Conservation (phyloP, 441 rosid species). For the Rhodomyrtus psidioides region DNA sequence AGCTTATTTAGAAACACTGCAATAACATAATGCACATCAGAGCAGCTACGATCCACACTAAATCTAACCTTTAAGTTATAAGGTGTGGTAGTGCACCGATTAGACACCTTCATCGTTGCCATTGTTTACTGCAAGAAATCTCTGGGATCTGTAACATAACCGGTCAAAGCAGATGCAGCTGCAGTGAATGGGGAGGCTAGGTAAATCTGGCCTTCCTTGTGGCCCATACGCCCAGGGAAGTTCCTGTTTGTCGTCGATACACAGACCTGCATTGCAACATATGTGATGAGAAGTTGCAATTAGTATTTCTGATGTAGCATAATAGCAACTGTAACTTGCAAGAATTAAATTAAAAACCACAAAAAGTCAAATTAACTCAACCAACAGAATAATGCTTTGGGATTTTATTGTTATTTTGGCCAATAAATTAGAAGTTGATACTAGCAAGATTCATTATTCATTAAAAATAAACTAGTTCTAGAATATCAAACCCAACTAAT, state of each 20-base stretch:
- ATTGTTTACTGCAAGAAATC: slow-evolving; percentile 64
- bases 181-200: slow-evolving; percentile 94
- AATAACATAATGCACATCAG: background rate
- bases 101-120: background rate
- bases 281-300: background rate
- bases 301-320: background rate
- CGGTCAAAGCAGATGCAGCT: slow-evolving; percentile 92
- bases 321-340: background rate
- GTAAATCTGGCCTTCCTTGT: slow-evolving; percentile 96
- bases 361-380: background rate
- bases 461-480: background rate
- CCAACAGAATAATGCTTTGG: background rate
- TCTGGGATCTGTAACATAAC: slow-evolving; percentile 90
- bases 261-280: slow-evolving; percentile 57
- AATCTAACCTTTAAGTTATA: background rate
- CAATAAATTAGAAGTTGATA: background rate
- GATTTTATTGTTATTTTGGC: background rate
- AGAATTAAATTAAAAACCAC: background rate
- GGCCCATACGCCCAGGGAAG: slow-evolving; percentile 98
- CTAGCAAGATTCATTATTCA: background rate
- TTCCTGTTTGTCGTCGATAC: slow-evolving; percentile 93
- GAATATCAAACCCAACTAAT: background rate
- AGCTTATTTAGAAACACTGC: background rate
- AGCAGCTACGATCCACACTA: background rate
- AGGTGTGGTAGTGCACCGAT: background rate